phyloP scores from a whole-genome alignment of 257 asterid species.

The Lycium barbarum region DNA sequence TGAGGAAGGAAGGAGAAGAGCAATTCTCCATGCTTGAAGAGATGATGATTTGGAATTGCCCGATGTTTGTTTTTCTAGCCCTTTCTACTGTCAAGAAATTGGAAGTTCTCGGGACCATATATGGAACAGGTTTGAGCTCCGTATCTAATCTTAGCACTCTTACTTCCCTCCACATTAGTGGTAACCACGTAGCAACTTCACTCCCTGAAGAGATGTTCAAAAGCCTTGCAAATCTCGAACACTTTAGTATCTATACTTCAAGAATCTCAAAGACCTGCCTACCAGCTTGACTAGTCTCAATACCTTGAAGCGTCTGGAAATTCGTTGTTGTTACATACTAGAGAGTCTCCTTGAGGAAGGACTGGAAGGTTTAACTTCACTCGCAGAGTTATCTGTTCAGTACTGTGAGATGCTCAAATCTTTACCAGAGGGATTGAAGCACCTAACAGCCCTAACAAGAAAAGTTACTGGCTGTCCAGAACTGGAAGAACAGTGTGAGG shows the following conservation, averaged over 20 bases:
- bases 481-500: neutral
- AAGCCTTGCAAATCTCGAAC: neutral
- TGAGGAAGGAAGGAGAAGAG: neutral
- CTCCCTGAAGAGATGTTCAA: neutral
- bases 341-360: neutral
- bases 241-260: neutral
- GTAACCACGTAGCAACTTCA: neutral
- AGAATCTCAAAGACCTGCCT: neutral
- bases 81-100: neutral
- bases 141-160: neutral
- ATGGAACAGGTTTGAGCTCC: neutral
- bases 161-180: neutral
- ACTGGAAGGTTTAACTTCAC: neutral
- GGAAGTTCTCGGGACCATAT: no score
- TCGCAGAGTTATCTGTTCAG: neutral
- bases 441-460: neutral
- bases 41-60: rapidly evolving
- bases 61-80: neutral
- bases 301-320: rapidly evolving
- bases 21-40: constrained; percentile 31
- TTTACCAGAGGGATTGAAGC: neutral
- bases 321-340: neutral
- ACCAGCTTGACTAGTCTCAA: neutral
- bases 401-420: neutral
- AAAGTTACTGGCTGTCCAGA: neutral